Base-by-base conservation (phyloP, 805 yeast species). In the Yarrowia sp. region DNA sequence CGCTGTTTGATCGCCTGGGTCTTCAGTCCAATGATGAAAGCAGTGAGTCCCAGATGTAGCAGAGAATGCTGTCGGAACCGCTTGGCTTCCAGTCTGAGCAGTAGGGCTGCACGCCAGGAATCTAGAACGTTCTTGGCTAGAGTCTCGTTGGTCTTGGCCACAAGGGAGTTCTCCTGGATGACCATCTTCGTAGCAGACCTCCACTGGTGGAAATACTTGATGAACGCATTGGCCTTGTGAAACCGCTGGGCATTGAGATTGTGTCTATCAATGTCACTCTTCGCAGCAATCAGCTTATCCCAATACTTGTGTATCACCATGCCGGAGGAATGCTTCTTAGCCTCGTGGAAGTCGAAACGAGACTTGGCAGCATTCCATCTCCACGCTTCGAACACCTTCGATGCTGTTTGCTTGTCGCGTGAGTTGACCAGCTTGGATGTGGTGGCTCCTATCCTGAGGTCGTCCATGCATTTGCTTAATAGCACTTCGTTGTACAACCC, bases 281-380 rank as follows among this genome's bases (percentile, higher is more conserved):
- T 33, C 2, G 42, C 32, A 5, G 9, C 12, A 2, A 12, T 12
- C 22, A 51, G 16, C n/a, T 51, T 51, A 12, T 18, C 22, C 58
- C 58, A 51, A 19, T 33, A 24, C 32, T 35, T 51, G 16, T 5
- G n/a, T 18, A 32, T 12, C 13, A 22, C 12, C 24, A n/a, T 13
- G 4, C 7, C 16, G 10, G 24, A 3, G 9, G 21, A 33, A 13
- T 35, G 16, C 1, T 14, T 19, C 18, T 12, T n/a, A 5, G 42
- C 58, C 22, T 51, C 32, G 27, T 24, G 22, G 32, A 10, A 51
- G 2, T 33, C 58, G 7, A 16, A 32, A 6, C 21, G 12, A 13
- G 58, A 22, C 24, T 35, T 38, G 14, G 58, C 58, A 16, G 58
- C 58, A 16, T 51, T 51, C 58, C 58, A 51, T 14, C 58, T 51